Percentiles rank a stretch among this genome's conserved stretches.
Conservation (phyloP, 2,329 filamentous ascomycete genomes). For the Knoxdaviesia capensis region DNA sequence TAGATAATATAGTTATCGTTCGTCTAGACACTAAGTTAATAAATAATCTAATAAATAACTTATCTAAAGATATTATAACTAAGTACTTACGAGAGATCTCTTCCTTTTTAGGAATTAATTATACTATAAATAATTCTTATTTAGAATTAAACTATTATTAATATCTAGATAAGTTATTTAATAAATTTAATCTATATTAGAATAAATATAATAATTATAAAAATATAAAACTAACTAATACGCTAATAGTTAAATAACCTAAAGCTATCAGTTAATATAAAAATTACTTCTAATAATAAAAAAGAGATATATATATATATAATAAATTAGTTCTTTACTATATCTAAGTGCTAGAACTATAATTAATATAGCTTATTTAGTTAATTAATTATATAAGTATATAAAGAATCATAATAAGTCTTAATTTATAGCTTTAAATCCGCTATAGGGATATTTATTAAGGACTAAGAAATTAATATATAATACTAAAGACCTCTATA, state of each 20-base stretch:
- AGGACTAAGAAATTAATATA: neutral
- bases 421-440: neutral
- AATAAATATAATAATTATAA: neutral
- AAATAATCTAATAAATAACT: slow-evolving; percentile 7
- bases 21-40: too few relatives aligned
- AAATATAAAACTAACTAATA: too few relatives aligned
- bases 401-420: neutral
- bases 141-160: too few relatives aligned
- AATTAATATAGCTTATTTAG: neutral
- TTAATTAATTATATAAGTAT: neutral
- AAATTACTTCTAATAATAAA: too few relatives aligned
- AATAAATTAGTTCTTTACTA: neutral
- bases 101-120: neutral
- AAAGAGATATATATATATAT: too few relatives aligned
- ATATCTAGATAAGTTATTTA: neutral
- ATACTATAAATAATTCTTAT: neutral
- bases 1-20: too few relatives aligned
- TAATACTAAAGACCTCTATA: neutral
- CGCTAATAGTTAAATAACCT: neutral
- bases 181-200: neutral
- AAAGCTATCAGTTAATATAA: neutral
- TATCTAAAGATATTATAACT: too few relatives aligned
- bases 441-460: neutral
- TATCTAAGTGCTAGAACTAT: neutral
- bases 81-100: neutral